Percentiles rank a stretch among this genome's conserved stretches.
Conservation (phyloP, 306 rosid species). For the Cicer arietinum region DNA sequence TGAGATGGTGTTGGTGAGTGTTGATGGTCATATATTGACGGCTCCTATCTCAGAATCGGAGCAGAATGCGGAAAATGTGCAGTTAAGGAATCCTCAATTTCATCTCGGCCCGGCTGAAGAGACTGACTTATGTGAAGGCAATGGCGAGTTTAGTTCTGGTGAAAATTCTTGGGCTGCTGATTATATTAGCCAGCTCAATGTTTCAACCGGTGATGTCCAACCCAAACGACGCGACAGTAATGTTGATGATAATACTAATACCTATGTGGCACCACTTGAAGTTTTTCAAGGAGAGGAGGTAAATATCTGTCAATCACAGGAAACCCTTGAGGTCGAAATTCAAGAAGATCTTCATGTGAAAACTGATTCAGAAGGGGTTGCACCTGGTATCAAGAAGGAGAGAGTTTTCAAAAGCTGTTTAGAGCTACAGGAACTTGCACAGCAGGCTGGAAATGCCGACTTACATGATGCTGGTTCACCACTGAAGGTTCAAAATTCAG, state of each 20-base stretch:
- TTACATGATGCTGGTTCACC: conserved; percentile 42
- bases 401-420: conserved; percentile 65
- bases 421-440: conserved; percentile 55
- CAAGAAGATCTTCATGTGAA: conserved; percentile 49
- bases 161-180: conserved; percentile 79
- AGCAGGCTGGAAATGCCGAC: conserved; percentile 47
- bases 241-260: conserved; percentile 44
- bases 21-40: conserved; percentile 84
- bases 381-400: conserved; percentile 43
- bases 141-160: conserved; percentile 60
- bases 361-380: conserved; percentile 53
- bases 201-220: conserved; percentile 46
- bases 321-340: conserved; percentile 41
- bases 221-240: conserved; percentile 26
- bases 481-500: conserved; percentile 44
- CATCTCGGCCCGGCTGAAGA: conserved; percentile 91
- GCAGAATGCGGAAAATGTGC: conserved; percentile 66
- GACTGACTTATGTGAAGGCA: conserved; percentile 73
- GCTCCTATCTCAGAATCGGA: conserved; percentile 89
- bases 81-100: conserved; percentile 81
- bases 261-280: conserved; percentile 36
- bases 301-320: conserved; percentile 49
- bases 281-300: conserved; percentile 57
- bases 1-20: conserved; percentile 90
- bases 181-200: conserved; percentile 61